Evolutionary conservation across 2,329 filamentous ascomycete species (phyloP).

Genomic region (Coniochaeta sp.): DNA sequence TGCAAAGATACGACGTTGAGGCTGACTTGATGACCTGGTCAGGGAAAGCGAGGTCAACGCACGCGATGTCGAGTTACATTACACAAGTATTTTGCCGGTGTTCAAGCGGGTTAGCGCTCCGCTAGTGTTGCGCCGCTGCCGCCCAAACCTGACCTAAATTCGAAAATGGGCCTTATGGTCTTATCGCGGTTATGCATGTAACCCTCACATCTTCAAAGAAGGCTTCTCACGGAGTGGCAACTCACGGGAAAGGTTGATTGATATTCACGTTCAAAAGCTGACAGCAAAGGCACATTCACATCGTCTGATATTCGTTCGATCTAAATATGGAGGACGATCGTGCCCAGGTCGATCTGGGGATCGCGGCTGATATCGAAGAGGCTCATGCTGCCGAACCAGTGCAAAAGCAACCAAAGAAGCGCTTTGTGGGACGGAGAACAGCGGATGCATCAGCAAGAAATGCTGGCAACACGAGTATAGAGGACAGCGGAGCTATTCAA

Average conservation of each 20-base stretch:
- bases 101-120: not conserved
- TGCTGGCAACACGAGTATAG: slow-evolving; percentile 28
- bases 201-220: not conserved
- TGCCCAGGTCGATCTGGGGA: slow-evolving; percentile 60
- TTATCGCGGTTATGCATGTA: not conserved
- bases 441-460: slow-evolving; percentile 53
- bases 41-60: not conserved
- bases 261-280: not conserved
- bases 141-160: not conserved
- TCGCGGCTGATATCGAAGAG: slow-evolving; percentile 57
- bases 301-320: not conserved
- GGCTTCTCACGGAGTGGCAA: not conserved
- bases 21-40: not conserved
- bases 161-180: not conserved
- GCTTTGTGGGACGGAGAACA: slow-evolving; percentile 79
- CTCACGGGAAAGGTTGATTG: not conserved
- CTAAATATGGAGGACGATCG: slow-evolving; percentile 67
- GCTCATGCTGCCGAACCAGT: slow-evolving; percentile 22
- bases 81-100: not conserved
- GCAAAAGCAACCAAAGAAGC: slow-evolving; percentile 73
- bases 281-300: not conserved
- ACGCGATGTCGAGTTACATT: not conserved
- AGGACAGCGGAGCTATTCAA: slow-evolving; percentile 61
- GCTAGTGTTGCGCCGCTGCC: not conserved
- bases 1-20: not conserved